Conservation (phyloP, 805 yeast genomes). For the Metschnikowia baotianmanensis region DNA sequence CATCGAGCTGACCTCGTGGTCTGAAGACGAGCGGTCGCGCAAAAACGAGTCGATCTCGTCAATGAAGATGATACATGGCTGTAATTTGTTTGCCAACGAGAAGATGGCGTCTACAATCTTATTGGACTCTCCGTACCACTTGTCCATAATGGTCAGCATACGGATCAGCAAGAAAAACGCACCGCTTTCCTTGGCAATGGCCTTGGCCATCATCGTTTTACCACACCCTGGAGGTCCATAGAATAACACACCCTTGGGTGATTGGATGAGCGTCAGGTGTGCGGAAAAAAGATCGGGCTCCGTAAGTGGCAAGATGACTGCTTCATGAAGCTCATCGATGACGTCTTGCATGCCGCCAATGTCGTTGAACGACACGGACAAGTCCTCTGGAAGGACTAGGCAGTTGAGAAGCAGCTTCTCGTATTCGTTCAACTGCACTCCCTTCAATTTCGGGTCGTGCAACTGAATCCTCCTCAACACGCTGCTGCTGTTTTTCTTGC, state of each 20-base stretch:
- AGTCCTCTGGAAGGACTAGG: slow-evolving; percentile 82
- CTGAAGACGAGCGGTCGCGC: slow-evolving; percentile 77
- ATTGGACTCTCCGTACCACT: slow-evolving; percentile 96
- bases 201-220: slow-evolving; percentile 95
- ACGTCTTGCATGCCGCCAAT: slow-evolving; percentile 87
- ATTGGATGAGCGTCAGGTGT: slow-evolving; percentile 68
- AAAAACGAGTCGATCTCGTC: slow-evolving; percentile 96
- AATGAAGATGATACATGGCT: slow-evolving; percentile 92
- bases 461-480: slow-evolving; percentile 35
- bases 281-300: slow-evolving; percentile 71
- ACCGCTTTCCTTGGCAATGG: slow-evolving; percentile 85
- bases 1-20: slow-evolving; percentile 94
- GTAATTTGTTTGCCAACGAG: slow-evolving; percentile 81
- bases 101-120: slow-evolving; percentile 92
- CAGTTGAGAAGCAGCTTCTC: slow-evolving; percentile 76
- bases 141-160: slow-evolving; percentile 93
- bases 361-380: slow-evolving; percentile 71
- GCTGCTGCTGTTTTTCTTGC: slow-evolving; percentile 59
- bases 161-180: slow-evolving; percentile 89
- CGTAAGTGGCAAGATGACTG: slow-evolving; percentile 79
- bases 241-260: slow-evolving; percentile 91
- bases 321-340: slow-evolving; percentile 81
- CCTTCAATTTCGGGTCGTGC: slow-evolving; percentile 56
- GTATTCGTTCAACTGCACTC: slow-evolving; percentile 60
- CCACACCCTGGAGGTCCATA: slow-evolving; percentile 99